Base-by-base conservation (phyloP, 2,329 filamentous ascomycete genomes). In the Calonectria pseudoturangicola region DNA sequence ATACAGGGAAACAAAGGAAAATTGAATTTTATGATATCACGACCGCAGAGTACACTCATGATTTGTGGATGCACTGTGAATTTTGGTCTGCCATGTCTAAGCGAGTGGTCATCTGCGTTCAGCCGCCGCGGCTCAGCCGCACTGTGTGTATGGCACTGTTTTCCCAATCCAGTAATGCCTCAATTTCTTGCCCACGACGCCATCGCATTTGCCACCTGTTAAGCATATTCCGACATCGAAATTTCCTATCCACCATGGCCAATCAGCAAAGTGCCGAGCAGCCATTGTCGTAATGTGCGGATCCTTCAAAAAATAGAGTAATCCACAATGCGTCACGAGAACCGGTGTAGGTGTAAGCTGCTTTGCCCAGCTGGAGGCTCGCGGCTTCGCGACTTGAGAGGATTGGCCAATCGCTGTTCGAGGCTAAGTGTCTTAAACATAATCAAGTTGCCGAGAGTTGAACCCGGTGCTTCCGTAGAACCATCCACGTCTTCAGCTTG, bases 381-480 rank as follows among this genome's bases (percentile, higher is more conserved):
- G 4, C 43, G 8, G 8, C n/a, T 48, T 9, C 8, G 45, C 45
- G 45, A 21, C n/a, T 48, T 13, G n/a, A 25, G n/a, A 10, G 10
- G 9, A 8, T 48, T 13, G n/a, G n/a, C 45, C 45, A 48, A 48
- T 48, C 10, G n/a, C 45, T 13, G n/a, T 5, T 25, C 1, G 18
- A 48, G 7, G 15, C 9, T 2, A 4, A 51, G 25, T 30, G 15
- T 27, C 25, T 51, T 6, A 51, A 51, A 51, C 25, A 25, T 25
- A 8, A 16, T 30, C 25, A 16, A 4, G 48, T 30, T 4, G 48
- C 48, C 15, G 48, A 28, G 27, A 30, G 48, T 51, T 51, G 25
- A 13, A 51, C n/a, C 48, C 48, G 48, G 48, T 30, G 25, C 21
- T 50, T 50, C 47, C 47, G 47, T 50, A 50, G 47, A 21, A 10